Conservation (phyloP, 1,284 basidiomycete genomes). For the Marasmius sp. region DNA sequence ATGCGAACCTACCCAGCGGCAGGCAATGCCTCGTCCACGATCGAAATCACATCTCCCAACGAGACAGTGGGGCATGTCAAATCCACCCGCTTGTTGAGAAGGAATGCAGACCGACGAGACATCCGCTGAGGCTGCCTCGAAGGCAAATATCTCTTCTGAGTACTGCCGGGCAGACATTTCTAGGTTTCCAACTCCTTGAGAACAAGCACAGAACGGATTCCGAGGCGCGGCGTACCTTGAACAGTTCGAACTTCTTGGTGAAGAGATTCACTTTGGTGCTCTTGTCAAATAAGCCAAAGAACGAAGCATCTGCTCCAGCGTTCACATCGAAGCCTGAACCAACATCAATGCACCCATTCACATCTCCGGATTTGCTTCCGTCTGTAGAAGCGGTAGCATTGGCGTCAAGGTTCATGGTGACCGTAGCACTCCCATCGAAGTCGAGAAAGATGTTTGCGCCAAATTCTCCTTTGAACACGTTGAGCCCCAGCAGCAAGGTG, state of each 20-base stretch:
- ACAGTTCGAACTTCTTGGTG: neutral
- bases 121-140: no score
- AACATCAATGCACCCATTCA: neutral
- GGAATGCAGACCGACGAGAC: no score
- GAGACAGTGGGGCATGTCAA: no score
- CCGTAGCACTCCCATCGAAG: constrained; percentile 34
- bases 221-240: neutral
- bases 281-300: neutral
- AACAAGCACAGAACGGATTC: no score
- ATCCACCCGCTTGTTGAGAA: no score
- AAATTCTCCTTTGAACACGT: constrained; percentile 31
- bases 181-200: no score
- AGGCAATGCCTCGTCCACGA: no score
- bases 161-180: no score
- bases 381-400: neutral
- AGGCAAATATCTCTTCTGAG: no score
- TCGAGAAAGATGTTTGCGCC: constrained; percentile 37
- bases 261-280: neutral
- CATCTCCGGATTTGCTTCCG: neutral
- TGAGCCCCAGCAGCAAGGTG: constrained; percentile 37
- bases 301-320: neutral
- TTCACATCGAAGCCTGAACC: neutral
- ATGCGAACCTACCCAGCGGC: no score
- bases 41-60: no score
- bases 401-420: constrained; percentile 29